These are phyloP conservation scores for Yueomyces sp. DNA, from an alignment of 1,139 yeast genomes.

Conservation along the genomic window DNA sequence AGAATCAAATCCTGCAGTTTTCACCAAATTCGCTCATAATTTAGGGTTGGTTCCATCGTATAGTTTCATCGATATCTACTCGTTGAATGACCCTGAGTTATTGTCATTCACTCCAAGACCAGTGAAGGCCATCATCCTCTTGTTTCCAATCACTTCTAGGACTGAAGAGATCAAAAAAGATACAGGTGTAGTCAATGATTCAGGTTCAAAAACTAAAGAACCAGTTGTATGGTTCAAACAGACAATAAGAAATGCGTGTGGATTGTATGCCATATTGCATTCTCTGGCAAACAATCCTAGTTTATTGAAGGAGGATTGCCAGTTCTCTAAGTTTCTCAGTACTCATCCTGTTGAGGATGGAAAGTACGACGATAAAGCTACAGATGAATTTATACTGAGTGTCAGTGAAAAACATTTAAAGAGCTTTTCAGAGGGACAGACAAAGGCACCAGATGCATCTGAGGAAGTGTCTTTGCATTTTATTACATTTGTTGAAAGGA, in stretches of 20 bases:
- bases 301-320: constrained; percentile 18
- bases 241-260: constrained; percentile 83
- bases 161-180: constrained; percentile 15
- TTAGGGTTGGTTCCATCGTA: constrained; percentile 55
- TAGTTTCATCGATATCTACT: constrained; percentile 69
- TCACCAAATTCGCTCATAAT: constrained; percentile 53
- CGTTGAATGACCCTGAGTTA: constrained; percentile 69
- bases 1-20: constrained; percentile 82
- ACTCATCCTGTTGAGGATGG: constrained; percentile 9
- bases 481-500: constrained; percentile 52
- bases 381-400: constrained; percentile 18
- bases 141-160: constrained; percentile 63
- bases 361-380: constrained; percentile 47
- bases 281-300: constrained; percentile 42
- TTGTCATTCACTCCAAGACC: constrained; percentile 77
- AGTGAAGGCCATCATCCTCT: constrained; percentile 53
- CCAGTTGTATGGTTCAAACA: constrained; percentile 62
- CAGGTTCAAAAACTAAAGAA: constrained; percentile 2
- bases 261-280: constrained; percentile 79
- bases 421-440: constrained; percentile 43
- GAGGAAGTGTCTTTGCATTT: constrained; percentile 65
- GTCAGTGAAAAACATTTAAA: constrained; percentile 12
- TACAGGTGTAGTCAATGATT: constrained; percentile 5
- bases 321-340: constrained; percentile 21
- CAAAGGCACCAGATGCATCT: constrained; percentile 65